Percentiles rank a stretch among this genome's conserved stretches.
These are phyloP conservation scores for Metarhizium humberi DNA, from an alignment of 2,329 filamentous ascomycete species.

Conservation along the genomic window DNA sequence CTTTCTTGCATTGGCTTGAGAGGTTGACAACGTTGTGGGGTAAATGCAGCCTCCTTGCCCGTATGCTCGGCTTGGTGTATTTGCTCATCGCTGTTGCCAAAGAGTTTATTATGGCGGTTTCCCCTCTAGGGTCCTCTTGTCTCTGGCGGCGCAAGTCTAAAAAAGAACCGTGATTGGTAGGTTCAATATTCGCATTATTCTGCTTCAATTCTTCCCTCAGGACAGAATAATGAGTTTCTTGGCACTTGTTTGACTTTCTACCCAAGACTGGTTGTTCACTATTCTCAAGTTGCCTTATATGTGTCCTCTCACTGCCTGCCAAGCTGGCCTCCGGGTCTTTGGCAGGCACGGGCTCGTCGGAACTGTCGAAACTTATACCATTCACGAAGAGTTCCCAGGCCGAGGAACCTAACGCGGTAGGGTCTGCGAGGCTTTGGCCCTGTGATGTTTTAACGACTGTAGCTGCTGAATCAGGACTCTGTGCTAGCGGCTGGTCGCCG, in stretches of 20 bases:
- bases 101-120: background rate
- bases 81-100: background rate
- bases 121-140: conserved; percentile 7
- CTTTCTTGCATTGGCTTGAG: background rate
- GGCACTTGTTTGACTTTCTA: background rate
- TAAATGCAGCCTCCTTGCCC: background rate
- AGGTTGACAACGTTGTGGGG: background rate
- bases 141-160: conserved; percentile 21
- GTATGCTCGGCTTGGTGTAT: background rate
- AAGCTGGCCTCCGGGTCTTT: background rate
- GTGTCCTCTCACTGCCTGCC: background rate
- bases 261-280: background rate
- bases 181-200: background rate
- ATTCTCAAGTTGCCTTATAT: background rate
- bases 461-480: conserved; percentile 19
- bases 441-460: conserved; percentile 29
- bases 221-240: background rate
- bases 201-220: background rate
- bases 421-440: conserved; percentile 13
- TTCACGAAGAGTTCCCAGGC: conserved; percentile 23
- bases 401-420: conserved; percentile 10
- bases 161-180: conserved; percentile 18
- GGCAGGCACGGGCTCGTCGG: background rate
- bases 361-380: conserved; percentile 19
- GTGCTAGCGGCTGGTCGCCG: background rate